Base-by-base conservation (phyloP, 2,329 filamentous ascomycete genomes). In the Xylariaceae sp. region DNA sequence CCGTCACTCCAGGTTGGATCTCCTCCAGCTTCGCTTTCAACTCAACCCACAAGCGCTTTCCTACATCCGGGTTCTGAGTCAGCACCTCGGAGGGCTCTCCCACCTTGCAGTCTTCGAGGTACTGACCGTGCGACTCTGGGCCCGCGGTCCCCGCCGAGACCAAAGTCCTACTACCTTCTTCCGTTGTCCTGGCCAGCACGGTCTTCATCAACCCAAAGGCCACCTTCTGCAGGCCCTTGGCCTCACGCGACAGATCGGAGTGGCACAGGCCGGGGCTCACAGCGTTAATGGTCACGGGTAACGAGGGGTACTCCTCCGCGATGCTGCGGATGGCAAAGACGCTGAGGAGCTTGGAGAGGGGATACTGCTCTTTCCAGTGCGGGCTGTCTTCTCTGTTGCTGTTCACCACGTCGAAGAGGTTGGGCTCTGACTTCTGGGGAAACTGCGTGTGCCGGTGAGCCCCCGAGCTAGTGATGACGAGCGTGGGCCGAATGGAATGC, bases 181-280 rank as follows among this genome's bases (percentile, higher is more conserved):
- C 82, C 0, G 77, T 75, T 0, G 73, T 73, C 17, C 80, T 72
- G 2, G 74, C 79, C 31, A 79, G 48, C 17, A 76, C 6, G 9
- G 71, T 48, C 21, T 73, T 69, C 31, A 78, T 29, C 8, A 74
- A 52, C 17, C 43, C 65, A 29, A 29, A 64, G 29, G 16, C 49
- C 17, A 47, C 46, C 12, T 12, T 31, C 12, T 31, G 7, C 28
- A 6, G 12, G 1, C 48, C 50, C 14, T 31, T 51, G 0, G 47
- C 23, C 0, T 82, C 75, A 1, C 81, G 73, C 5, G 61, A 64
- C 1, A 86, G 70, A 21, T 76, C 71, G 0, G 79, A 78, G 36
- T 81, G 73, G 65, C 82, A 85, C 26, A 81, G 71, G 1, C 82
- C 82, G 0, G 83, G 83, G 53, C 82, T 82, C 17, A 82, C 58